Evolutionary conservation across 805 yeast genomes (phyloP).

Genomic region (Metschnikowia shivogae): DNA sequence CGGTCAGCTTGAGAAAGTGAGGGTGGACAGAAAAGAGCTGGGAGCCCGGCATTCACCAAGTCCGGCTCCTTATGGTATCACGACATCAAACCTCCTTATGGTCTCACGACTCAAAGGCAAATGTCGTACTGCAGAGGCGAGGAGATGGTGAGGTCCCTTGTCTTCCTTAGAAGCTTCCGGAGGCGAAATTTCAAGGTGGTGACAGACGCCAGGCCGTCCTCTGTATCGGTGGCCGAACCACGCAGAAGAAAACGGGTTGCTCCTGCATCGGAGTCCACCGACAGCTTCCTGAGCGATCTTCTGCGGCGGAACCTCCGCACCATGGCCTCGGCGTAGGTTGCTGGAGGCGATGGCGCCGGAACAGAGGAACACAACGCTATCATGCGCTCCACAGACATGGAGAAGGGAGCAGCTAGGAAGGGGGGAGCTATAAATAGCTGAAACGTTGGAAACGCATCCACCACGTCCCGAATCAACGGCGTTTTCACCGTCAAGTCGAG

Average conservation of each 20-base stretch:
- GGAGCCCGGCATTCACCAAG: no score
- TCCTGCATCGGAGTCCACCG: not conserved
- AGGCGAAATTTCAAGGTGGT: constrained; percentile 5
- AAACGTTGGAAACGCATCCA: constrained; percentile 11
- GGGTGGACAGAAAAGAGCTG: no score
- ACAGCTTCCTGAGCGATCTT: constrained; percentile 9
- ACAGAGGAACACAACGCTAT: not conserved
- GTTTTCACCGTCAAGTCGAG: constrained; percentile 7
- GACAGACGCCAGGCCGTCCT: constrained; percentile 5
- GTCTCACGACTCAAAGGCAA: not conserved
- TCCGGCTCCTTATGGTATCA: not conserved
- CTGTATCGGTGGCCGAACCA: constrained; percentile 13
- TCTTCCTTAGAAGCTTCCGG: constrained; percentile 6
- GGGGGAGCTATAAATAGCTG: constrained; percentile 10
- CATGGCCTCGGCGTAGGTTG: constrained; percentile 19
- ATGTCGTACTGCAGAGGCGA: not conserved
- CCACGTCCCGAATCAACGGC: constrained; percentile 8
- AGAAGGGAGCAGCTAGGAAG: constrained; percentile 6
- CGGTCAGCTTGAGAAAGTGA: no score
- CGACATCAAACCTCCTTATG: not conserved
- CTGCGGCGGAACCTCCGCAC: constrained; percentile 6
- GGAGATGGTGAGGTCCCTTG: not conserved
- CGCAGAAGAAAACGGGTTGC: constrained; percentile 11
- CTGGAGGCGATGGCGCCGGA: constrained; percentile 1
- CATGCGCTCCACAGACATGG: constrained; percentile 4